A percentile compares a stretch with the other conserved stretches of the same genome.
Evolutionary conservation across 305 asterid species (phyloP).

Genomic region (Fraxinus dipetala): DNA sequence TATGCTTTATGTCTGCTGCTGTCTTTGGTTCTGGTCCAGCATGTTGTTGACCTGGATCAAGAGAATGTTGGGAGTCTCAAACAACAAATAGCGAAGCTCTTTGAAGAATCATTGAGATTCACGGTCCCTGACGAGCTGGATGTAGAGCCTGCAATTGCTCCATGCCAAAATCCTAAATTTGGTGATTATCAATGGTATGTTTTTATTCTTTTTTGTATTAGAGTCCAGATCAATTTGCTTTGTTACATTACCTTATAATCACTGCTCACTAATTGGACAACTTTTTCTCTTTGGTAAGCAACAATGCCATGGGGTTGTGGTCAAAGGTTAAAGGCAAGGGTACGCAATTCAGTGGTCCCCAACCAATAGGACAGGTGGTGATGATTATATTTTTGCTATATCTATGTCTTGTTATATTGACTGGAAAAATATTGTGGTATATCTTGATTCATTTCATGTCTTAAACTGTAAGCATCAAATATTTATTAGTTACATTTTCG

Average conservation of each 20-base stretch:
- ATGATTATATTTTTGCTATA: constrained; percentile 14
- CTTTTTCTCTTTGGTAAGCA: constrained; percentile 41
- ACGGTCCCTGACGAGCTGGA: constrained; percentile 63
- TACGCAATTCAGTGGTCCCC: constrained; percentile 66
- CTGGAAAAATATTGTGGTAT: constrained; percentile 4
- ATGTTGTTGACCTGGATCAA: constrained; percentile 37
- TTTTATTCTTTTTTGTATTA: background rate
- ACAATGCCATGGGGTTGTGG: constrained; percentile 96
- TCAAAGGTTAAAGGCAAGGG: constrained; percentile 62
- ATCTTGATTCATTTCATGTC: constrained; percentile 4
- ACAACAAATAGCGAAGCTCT: constrained; percentile 52
- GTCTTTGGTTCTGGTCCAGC: constrained; percentile 21
- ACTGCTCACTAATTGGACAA: constrained; percentile 1
- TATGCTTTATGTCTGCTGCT: constrained; percentile 7
- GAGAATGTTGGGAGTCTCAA: constrained; percentile 54
- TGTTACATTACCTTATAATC: background rate
- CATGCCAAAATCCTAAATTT: constrained; percentile 63
- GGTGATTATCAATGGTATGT: constrained; percentile 92
- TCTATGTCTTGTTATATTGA: background rate
- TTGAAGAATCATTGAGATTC: constrained; percentile 53
- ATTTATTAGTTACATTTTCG: constrained; percentile 19
- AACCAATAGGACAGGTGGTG: constrained; percentile 74
- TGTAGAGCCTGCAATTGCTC: constrained; percentile 56
- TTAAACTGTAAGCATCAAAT: constrained; percentile 15
- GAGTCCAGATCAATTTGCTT: background rate